phyloP scores from a whole-genome alignment of 108 stramenopile genomes.

The Aureococcus anophagefferens region DNA sequence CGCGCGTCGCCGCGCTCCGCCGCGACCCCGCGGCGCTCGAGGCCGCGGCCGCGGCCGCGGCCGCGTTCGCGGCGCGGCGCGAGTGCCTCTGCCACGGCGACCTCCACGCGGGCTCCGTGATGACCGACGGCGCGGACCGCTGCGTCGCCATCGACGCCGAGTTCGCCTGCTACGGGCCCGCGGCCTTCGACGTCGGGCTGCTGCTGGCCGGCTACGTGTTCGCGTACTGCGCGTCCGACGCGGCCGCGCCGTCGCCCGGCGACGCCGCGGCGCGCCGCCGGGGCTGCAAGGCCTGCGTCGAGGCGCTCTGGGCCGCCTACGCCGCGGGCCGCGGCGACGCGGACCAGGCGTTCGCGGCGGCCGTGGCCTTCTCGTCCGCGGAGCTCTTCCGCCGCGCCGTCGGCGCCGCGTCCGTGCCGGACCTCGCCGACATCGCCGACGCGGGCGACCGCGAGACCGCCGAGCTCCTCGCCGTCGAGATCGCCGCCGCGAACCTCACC shows the following conservation, averaged over 20 bases:
- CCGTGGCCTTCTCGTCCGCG: background rate
- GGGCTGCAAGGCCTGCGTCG: background rate
- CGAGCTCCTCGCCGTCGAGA: background rate
- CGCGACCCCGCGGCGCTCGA: constrained; percentile 55
- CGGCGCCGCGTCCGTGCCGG: background rate
- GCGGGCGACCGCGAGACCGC: background rate
- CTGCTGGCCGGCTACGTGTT: background rate
- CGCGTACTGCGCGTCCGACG: background rate
- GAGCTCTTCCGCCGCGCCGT: background rate
- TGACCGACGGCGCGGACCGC: constrained; percentile 31
- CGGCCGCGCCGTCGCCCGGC: background rate
- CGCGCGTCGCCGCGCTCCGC: constrained; percentile 34
- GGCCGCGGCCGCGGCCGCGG: constrained; percentile 1
- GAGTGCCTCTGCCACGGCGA: constrained; percentile 63
- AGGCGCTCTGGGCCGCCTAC: background rate
- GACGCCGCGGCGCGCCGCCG: background rate
- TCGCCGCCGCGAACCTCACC: no score
- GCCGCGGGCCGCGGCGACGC: background rate
- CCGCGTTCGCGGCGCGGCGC: constrained; percentile 5
- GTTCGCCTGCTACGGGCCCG: constrained; percentile 69
- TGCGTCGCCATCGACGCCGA: constrained; percentile 69
- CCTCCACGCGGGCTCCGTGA: constrained; percentile 68
- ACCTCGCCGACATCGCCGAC: background rate
- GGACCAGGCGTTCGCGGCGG: background rate
- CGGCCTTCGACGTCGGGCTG: constrained; percentile 29